These are phyloP conservation scores for Syzygium aromaticum DNA, from an alignment of 345 rosid genomes.

Conservation along the genomic window DNA sequence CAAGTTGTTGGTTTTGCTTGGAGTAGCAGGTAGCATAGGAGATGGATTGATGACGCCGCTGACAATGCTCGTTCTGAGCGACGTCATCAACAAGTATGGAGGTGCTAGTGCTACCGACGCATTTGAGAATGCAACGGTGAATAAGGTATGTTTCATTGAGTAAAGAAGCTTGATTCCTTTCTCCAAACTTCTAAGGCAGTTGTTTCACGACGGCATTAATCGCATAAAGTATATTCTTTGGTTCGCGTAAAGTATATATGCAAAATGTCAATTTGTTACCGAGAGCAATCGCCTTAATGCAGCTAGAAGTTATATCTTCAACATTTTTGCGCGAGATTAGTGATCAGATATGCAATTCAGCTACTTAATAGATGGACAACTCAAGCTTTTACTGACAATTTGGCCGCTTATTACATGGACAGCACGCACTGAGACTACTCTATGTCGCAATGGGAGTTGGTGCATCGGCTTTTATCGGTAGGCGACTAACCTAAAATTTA, in stretches of 20 bases:
- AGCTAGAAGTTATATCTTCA: neutral
- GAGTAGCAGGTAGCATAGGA: slow-evolving; percentile 41
- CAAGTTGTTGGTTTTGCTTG: slow-evolving; percentile 29
- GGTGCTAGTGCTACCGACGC: neutral
- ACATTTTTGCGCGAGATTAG: neutral
- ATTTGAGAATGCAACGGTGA: slow-evolving; percentile 16
- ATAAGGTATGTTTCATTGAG: slow-evolving; percentile 20
- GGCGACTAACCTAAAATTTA: neutral
- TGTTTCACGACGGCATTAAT: neutral
- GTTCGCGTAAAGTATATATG: neutral
- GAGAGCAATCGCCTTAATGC: neutral
- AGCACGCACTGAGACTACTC: slow-evolving; percentile 35
- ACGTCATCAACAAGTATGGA: slow-evolving; percentile 28
- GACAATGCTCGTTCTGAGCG: slow-evolving; percentile 31
- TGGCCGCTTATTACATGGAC: neutral
- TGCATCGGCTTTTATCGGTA: slow-evolving; percentile 20
- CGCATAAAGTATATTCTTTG: neutral
- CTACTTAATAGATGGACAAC: neutral
- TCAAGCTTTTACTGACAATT: neutral
- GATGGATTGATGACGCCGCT: slow-evolving; percentile 43
- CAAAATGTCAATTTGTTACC: neutral
- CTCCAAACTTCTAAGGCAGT: neutral
- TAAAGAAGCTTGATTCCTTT: neutral
- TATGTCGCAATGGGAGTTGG: slow-evolving; percentile 29
- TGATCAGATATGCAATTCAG: neutral